phyloP scores from a whole-genome alignment of 768 basidiomycete species.

The Suillus clintonianus region DNA sequence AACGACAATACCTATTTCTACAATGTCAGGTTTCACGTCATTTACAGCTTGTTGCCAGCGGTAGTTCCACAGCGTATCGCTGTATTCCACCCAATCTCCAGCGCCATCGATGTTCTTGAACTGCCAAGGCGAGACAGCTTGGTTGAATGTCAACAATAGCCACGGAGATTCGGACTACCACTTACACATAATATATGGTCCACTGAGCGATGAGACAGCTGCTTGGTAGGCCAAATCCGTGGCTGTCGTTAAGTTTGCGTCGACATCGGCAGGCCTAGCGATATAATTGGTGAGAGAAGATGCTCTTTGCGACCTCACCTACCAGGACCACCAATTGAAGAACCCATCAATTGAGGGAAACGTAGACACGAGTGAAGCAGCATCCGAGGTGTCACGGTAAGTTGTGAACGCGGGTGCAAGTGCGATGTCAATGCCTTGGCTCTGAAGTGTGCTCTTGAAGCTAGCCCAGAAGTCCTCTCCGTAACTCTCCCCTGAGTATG shows the following conservation, averaged over 20 bases:
- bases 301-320: slow-evolving; percentile 1
- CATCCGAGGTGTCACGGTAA: slow-evolving; percentile 23
- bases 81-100: slow-evolving; percentile 23
- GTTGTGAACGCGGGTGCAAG: slow-evolving; percentile 34
- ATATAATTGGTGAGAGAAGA: slow-evolving; percentile 4
- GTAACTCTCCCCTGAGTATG: slow-evolving; percentile 38
- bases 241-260: slow-evolving; percentile 21
- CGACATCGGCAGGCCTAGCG: slow-evolving; percentile 21
- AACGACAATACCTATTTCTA: slow-evolving; percentile 20
- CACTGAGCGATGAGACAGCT: slow-evolving; percentile 18
- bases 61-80: slow-evolving; percentile 29
- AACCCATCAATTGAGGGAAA: slow-evolving; percentile 31
- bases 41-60: slow-evolving; percentile 28
- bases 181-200: slow-evolving; percentile 33
- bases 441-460: slow-evolving; percentile 11
- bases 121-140: slow-evolving; percentile 26
- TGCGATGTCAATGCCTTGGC: slow-evolving; percentile 28
- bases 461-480: slow-evolving; percentile 27
- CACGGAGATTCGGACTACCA: not conserved
- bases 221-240: slow-evolving; percentile 28
- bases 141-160: not conserved
- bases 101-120: slow-evolving; percentile 18
- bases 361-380: slow-evolving; percentile 18
- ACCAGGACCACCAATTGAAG: slow-evolving; percentile 39
- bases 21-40: slow-evolving; percentile 26